Evolutionary conservation across 345 rosid genomes (phyloP).

Genomic region (Linum tenue): DNA sequence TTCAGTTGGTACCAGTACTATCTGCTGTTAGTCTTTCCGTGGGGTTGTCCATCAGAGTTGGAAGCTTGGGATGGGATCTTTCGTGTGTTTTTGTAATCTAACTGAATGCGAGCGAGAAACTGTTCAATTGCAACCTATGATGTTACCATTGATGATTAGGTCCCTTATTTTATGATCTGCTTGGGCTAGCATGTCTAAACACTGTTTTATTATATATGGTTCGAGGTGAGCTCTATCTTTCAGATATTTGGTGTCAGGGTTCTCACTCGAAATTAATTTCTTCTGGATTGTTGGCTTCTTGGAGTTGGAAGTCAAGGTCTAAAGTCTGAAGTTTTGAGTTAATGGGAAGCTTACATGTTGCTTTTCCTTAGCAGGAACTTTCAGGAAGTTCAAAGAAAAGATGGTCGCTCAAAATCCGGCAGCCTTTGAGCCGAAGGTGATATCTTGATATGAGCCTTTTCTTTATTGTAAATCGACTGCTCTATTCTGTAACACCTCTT

Average conservation of each 20-base stretch:
- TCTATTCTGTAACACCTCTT: background rate
- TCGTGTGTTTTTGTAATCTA: too few relatives aligned
- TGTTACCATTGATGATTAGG: background rate
- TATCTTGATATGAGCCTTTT: background rate
- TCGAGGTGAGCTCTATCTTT: too few relatives aligned
- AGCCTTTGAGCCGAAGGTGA: slow-evolving; percentile 55
- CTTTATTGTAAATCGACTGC: background rate
- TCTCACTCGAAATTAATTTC: background rate
- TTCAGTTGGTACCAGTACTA: too few relatives aligned
- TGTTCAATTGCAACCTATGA: too few relatives aligned
- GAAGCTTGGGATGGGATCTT: too few relatives aligned
- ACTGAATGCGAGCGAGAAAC: too few relatives aligned
- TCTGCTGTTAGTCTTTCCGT: too few relatives aligned
- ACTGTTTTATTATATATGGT: background rate
- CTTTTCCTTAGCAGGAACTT: slow-evolving; percentile 47
- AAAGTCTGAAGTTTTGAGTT: background rate
- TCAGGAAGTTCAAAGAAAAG: slow-evolving; percentile 73
- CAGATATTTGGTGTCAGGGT: background rate
- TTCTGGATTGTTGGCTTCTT: background rate
- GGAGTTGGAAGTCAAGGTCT: background rate
- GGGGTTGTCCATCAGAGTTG: too few relatives aligned
- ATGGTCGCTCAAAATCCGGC: slow-evolving; percentile 53
- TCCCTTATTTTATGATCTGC: background rate
- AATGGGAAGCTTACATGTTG: slow-evolving; percentile 1
- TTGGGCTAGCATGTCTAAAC: background rate